These are phyloP conservation scores for Pseudotsuga menziesii DNA, from an alignment of 75 land plant genomes.

Conservation along the genomic window DNA sequence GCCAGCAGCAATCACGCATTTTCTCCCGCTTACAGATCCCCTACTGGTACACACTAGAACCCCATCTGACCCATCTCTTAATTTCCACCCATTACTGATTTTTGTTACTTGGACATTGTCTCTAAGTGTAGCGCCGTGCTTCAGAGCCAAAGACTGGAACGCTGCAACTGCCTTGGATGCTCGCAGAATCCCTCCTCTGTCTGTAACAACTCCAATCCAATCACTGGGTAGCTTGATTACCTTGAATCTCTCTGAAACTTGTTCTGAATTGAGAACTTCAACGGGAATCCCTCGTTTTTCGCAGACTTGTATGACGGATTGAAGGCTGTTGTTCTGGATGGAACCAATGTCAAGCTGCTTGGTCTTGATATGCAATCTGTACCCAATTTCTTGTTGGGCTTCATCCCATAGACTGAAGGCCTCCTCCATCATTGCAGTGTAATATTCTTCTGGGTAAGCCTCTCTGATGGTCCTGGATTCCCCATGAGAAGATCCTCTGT, in stretches of 20 bases:
- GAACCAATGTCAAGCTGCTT: slow-evolving; percentile 63
- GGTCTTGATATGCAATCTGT: no score
- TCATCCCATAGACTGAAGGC: slow-evolving; percentile 12
- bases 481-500: slow-evolving; percentile 95
- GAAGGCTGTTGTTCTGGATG: background rate
- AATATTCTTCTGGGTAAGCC: slow-evolving; percentile 76
- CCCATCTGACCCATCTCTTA: background rate
- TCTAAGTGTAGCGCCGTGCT: slow-evolving; percentile 56
- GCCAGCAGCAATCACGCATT: slow-evolving; percentile 70
- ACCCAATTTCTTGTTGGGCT: no score
- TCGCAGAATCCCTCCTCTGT: slow-evolving; percentile 68
- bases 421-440: slow-evolving; percentile 54
- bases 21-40: slow-evolving; percentile 25
- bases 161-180: slow-evolving; percentile 88
- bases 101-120: slow-evolving; percentile 56
- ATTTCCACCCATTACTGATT: slow-evolving; percentile 25
- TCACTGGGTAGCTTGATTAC: slow-evolving; percentile 37
- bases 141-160: slow-evolving; percentile 69
- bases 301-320: no score
- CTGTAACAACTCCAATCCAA: slow-evolving; percentile 48
- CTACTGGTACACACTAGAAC: slow-evolving; percentile 27
- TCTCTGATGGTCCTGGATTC: slow-evolving; percentile 85
- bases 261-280: background rate
- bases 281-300: no score
- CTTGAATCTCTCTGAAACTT: slow-evolving; percentile 30